Percentiles rank a stretch among this genome's conserved stretches.
phyloP scores from a whole-genome alignment of 2,329 filamentous ascomycete genomes.

The Colletotrichum truncatum region DNA sequence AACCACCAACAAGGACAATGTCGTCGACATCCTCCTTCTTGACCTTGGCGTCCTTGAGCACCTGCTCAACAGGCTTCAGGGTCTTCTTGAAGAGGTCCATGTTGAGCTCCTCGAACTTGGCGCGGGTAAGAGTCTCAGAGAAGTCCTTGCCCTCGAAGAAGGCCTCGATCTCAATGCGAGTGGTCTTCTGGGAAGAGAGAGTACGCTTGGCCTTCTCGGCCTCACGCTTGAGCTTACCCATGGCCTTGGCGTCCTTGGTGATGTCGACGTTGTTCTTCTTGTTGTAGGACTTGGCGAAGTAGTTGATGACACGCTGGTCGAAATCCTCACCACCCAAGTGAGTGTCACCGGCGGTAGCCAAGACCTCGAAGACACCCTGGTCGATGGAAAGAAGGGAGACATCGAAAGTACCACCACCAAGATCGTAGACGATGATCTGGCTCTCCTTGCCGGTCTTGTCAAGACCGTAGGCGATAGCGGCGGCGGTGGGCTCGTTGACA shows the following conservation, averaged over 20 bases:
- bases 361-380: slow-evolving; percentile 91
- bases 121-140: slow-evolving; percentile 96
- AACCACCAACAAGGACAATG: slow-evolving; percentile 97
- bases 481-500: slow-evolving; percentile 95
- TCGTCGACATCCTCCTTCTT: slow-evolving; percentile 96
- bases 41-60: slow-evolving; percentile 96
- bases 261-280: slow-evolving; percentile 96
- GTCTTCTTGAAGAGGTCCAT: slow-evolving; percentile 99
- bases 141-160: slow-evolving; percentile 98
- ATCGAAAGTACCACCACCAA: slow-evolving; percentile 95
- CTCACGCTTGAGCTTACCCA: slow-evolving; percentile 99
- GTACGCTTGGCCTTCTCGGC: slow-evolving; percentile 99
- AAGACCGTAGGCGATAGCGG: slow-evolving; percentile 93
- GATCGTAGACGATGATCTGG: slow-evolving; percentile 93
- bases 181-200: slow-evolving; percentile 92
- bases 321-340: slow-evolving; percentile 99
- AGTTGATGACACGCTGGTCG: slow-evolving; percentile 95
- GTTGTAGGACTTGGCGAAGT: slow-evolving; percentile 98
- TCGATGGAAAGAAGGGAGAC: slow-evolving; percentile 92
- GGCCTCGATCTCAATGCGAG: slow-evolving; percentile 94
- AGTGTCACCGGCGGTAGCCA: slow-evolving; percentile 95
- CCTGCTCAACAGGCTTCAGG: slow-evolving; percentile 97
- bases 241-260: slow-evolving; percentile 94
- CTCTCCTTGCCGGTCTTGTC: slow-evolving; percentile 86
- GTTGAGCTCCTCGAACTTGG: slow-evolving; percentile 99